Evolutionary conservation across 108 stramenopile species (phyloP).

Genomic region (Nitzschia sp.): DNA sequence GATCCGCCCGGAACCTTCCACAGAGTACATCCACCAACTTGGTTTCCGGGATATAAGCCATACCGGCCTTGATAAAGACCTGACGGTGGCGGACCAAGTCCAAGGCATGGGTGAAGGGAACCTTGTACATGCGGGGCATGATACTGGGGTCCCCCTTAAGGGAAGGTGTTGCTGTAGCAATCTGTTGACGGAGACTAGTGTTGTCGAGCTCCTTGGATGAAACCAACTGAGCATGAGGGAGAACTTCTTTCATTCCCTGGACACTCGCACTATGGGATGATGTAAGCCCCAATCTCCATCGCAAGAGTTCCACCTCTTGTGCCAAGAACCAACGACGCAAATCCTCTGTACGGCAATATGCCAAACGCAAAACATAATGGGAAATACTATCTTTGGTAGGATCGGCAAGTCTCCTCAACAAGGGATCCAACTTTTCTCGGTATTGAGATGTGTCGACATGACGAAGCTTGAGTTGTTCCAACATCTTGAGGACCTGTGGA

Average conservation of each 20-base stretch:
- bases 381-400: constrained; percentile 78
- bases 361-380: constrained; percentile 94
- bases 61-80: constrained; percentile 81
- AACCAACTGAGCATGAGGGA: constrained; percentile 31
- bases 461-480: constrained; percentile 86
- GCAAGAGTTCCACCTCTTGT: constrained; percentile 83
- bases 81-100: constrained; percentile 77
- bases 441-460: constrained; percentile 32
- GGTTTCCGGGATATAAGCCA: constrained; percentile 87
- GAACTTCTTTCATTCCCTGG: constrained; percentile 21
- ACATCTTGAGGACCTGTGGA: constrained; percentile 83
- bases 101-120: constrained; percentile 92
- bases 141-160: constrained; percentile 24
- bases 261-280: constrained; percentile 5
- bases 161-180: constrained; percentile 28
- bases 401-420: constrained; percentile 26
- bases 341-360: constrained; percentile 91
- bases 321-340: constrained; percentile 86
- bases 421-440: constrained; percentile 30
- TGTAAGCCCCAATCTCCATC: constrained; percentile 73
- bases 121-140: constrained; percentile 47
- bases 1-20: constrained; percentile 68
- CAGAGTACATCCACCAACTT: constrained; percentile 78
- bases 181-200: constrained; percentile 11
- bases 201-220: constrained; percentile 26